These are phyloP conservation scores for Aspergillus sp. DNA, from an alignment of 2,329 filamentous ascomycete species.

Conservation along the genomic window DNA sequence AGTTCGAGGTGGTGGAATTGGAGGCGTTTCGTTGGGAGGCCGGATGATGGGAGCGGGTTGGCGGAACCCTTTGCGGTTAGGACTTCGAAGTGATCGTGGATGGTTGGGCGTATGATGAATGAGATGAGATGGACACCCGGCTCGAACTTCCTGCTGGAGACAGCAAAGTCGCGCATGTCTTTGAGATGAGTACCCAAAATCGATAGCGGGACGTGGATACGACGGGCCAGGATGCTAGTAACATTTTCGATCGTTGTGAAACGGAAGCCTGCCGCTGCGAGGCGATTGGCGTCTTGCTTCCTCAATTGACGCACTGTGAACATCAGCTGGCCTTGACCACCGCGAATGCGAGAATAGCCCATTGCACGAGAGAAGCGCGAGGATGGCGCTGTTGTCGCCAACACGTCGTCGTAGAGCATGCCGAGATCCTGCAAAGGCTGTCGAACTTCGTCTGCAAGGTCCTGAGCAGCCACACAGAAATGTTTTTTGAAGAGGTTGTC, in stretches of 20 bases:
- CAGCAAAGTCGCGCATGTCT: slow-evolving; percentile 62
- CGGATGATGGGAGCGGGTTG: slow-evolving; percentile 61
- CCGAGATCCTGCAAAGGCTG: slow-evolving; percentile 64
- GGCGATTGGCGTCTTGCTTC: slow-evolving; percentile 58
- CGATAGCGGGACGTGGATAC: slow-evolving; percentile 68
- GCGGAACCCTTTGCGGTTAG: slow-evolving; percentile 57
- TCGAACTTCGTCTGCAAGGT: slow-evolving; percentile 68
- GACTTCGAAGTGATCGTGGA: slow-evolving; percentile 62
- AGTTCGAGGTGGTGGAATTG: slow-evolving; percentile 57
- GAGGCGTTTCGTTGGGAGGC: slow-evolving; percentile 54
- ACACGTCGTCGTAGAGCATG: slow-evolving; percentile 71
- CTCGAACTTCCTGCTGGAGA: slow-evolving; percentile 26
- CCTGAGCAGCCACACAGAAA: slow-evolving; percentile 75
- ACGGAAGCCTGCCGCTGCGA: slow-evolving; percentile 73
- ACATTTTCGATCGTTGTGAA: slow-evolving; percentile 72
- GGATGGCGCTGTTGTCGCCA: slow-evolving; percentile 58
- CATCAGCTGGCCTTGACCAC: slow-evolving; percentile 73
- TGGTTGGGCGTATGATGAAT: slow-evolving; percentile 46
- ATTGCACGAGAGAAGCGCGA: slow-evolving; percentile 28
- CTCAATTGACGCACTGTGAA: slow-evolving; percentile 69
- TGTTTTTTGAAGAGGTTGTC: slow-evolving; percentile 76
- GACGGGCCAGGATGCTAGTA: slow-evolving; percentile 64
- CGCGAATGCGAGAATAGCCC: slow-evolving; percentile 25
- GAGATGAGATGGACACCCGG: slow-evolving; percentile 44
- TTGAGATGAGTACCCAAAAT: slow-evolving; percentile 61